These are phyloP conservation scores for Saksenaea oblongispora DNA, from an alignment of 371 early-diverging fungal genomes.

Conservation along the genomic window DNA sequence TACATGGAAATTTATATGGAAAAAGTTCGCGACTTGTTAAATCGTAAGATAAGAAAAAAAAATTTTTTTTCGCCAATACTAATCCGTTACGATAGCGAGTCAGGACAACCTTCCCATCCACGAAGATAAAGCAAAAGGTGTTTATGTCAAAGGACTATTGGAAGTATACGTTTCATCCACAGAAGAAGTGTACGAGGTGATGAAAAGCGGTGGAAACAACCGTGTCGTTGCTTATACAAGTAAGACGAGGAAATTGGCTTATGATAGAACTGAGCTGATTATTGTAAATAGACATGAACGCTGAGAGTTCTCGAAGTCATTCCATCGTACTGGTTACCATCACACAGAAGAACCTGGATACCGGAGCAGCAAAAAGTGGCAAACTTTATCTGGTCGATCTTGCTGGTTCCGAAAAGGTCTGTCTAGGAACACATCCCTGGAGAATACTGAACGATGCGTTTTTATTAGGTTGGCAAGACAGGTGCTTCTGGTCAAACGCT, in stretches of 20 bases:
- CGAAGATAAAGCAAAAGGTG: conserved; percentile 93
- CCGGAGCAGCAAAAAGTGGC: conserved; percentile 87
- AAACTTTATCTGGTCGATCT: conserved; percentile 97
- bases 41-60: conserved; percentile 56
- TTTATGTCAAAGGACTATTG: conserved; percentile 93
- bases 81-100: conserved; percentile 49
- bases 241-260: conserved; percentile 32
- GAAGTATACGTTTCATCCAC: conserved; percentile 93
- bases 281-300: conserved; percentile 88
- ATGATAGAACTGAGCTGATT: conserved; percentile 10
- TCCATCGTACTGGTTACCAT: conserved; percentile 97
- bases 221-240: conserved; percentile 93
- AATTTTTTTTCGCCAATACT: too few relatives aligned
- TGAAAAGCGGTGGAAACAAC: conserved; percentile 87
- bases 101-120: conserved; percentile 92
- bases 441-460: not conserved
- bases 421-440: not conserved
- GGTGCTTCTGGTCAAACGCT: conserved; percentile 98
- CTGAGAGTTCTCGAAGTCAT: conserved; percentile 94
- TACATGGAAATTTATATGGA: conserved; percentile 99
- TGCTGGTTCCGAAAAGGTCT: conserved; percentile 98
- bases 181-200: conserved; percentile 94
- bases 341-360: conserved; percentile 88
- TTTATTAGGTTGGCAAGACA: conserved; percentile 83
- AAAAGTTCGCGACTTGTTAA: conserved; percentile 94